Evolutionary conservation across 73 alveolate species (phyloP).

Genomic region (Paramecium primaurelia): DNA sequence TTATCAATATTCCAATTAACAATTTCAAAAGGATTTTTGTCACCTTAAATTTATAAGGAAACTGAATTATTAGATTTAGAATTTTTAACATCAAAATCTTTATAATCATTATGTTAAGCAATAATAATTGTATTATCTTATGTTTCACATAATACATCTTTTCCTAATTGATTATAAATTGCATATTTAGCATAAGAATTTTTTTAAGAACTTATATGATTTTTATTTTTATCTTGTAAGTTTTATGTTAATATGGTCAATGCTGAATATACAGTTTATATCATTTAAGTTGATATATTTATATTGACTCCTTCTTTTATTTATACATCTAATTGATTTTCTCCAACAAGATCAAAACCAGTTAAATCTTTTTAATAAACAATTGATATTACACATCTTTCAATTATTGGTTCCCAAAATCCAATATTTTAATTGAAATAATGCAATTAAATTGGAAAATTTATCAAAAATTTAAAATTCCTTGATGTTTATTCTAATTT

Average conservation of each 20-base stretch:
- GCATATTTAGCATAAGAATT: not conserved
- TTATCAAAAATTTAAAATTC: not conserved
- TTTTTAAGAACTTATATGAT: not conserved
- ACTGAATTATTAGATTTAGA: not conserved
- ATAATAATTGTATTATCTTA: not conserved
- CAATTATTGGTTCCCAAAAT: not conserved
- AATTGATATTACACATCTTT: not conserved
- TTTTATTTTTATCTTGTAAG: not conserved
- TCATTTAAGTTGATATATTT: not conserved
- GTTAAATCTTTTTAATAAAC: not conserved
- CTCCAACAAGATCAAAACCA: not conserved
- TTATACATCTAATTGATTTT: not conserved
- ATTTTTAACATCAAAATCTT: not conserved
- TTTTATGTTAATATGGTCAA: not conserved
- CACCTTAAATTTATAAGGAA: not conserved
- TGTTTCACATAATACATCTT: not conserved
- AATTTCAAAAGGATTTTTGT: not conserved
- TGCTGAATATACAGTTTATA: not conserved
- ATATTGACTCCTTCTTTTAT: not conserved
- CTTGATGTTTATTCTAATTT: not conserved
- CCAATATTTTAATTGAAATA: not conserved
- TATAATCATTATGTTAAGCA: not conserved
- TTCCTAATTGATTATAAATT: not conserved
- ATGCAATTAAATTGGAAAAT: not conserved
- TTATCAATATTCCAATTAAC: not conserved